Evolutionary conservation across 1,139 yeast genomes (phyloP).

Genomic region (Hanseniaspora sp.): DNA sequence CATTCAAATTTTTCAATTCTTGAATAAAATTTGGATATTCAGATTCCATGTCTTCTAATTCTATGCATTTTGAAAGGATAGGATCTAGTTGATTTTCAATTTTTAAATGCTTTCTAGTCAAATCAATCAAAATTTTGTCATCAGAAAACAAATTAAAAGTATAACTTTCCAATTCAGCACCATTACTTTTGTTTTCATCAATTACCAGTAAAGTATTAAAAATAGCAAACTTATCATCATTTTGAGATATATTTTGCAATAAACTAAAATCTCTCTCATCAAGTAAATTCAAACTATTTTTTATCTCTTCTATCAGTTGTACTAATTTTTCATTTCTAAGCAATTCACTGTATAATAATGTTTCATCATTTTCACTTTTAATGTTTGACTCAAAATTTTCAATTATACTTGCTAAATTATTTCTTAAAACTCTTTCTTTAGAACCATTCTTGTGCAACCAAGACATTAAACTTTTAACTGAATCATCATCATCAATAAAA

Average conservation of each 20-base stretch:
- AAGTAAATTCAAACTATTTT: constrained; percentile 20
- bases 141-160: constrained; percentile 17
- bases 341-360: neutral
- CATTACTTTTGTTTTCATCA: constrained; percentile 18
- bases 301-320: neutral
- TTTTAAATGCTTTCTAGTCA: neutral
- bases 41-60: constrained; percentile 25
- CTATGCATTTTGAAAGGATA: constrained; percentile 29
- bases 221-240: constrained; percentile 24
- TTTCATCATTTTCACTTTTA: constrained; percentile 26
- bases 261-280: constrained; percentile 16
- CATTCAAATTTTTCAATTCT: constrained; percentile 24
- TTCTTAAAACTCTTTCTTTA: constrained; percentile 57
- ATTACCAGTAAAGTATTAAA: constrained; percentile 23
- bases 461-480: constrained; percentile 43
- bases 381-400: constrained; percentile 30
- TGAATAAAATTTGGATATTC: constrained; percentile 24
- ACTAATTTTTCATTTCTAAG: neutral
- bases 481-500: constrained; percentile 49
- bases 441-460: constrained; percentile 73
- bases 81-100: constrained; percentile 27
- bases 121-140: constrained; percentile 20
- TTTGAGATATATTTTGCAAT: constrained; percentile 13
- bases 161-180: constrained; percentile 15
- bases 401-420: constrained; percentile 43